A percentile compares a stretch with the other conserved stretches of the same genome.
These are phyloP conservation scores for Uncinocarpus reesii DNA, from an alignment of 2,329 filamentous ascomycete genomes.

Conservation along the genomic window DNA sequence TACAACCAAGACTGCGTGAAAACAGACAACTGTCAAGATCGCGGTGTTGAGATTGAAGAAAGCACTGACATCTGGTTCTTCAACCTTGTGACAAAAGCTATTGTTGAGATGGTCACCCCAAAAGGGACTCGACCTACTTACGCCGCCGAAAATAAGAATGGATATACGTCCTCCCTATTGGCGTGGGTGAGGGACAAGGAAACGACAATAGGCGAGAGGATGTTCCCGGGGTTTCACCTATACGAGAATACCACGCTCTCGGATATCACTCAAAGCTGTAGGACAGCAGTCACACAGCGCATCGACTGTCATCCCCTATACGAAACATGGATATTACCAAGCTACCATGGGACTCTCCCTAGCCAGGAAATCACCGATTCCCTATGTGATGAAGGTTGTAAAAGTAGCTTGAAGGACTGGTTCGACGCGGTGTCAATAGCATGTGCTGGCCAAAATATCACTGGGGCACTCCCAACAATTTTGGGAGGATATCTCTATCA, in stretches of 20 bases:
- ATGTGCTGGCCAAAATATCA: neutral
- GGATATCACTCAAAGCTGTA: neutral
- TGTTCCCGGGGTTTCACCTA: neutral
- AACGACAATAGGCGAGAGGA: neutral
- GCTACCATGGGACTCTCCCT: neutral
- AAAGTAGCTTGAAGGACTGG: neutral
- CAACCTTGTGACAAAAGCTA: constrained; percentile 14
- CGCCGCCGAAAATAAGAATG: neutral
- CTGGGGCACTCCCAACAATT: constrained; percentile 2
- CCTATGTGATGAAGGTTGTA: neutral
- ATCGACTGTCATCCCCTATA: neutral
- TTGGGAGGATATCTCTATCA: constrained; percentile 14
- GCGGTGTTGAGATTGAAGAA: neutral
- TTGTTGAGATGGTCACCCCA: neutral
- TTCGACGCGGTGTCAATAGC: neutral
- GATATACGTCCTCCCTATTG: neutral
- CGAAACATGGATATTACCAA: neutral
- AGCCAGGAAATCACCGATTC: neutral
- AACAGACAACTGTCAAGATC: constrained; percentile 10
- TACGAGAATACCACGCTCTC: no score
- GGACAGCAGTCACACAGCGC: neutral
- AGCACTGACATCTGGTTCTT: constrained; percentile 14
- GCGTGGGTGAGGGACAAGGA: neutral
- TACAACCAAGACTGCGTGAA: constrained; percentile 10
- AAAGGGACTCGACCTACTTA: neutral